Percentiles rank a stretch among this genome's conserved stretches.
phyloP scores from a whole-genome alignment of 2,329 filamentous ascomycete genomes.

The Torrubiellomyces zombiae region DNA sequence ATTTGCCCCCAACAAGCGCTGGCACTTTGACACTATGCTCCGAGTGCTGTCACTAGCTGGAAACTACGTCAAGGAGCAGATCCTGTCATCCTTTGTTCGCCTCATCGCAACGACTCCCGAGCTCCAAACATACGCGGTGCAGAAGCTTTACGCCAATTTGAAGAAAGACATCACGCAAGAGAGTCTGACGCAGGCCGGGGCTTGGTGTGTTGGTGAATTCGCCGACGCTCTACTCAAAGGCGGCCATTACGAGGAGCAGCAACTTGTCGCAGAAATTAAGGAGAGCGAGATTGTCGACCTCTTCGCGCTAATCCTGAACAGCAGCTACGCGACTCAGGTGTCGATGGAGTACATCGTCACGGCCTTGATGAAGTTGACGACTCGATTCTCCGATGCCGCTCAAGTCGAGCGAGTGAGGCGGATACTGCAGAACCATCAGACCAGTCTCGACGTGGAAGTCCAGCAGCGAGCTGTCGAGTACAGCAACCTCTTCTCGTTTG shows the following conservation, averaged over 20 bases:
- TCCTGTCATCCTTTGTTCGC: conserved; percentile 88
- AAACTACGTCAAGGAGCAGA: conserved; percentile 95
- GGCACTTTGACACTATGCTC: conserved; percentile 97
- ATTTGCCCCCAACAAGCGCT: conserved; percentile 91
- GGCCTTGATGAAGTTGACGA: conserved; percentile 86
- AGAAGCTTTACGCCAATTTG: conserved; percentile 79
- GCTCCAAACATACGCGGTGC: conserved; percentile 87
- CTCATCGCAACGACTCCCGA: conserved; percentile 90
- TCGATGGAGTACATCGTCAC: conserved; percentile 94
- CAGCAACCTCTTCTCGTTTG: conserved; percentile 79
- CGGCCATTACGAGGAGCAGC: conserved; percentile 86
- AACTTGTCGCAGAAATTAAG: conserved; percentile 63
- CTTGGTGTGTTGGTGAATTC: conserved; percentile 97
- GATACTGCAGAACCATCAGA: conserved; percentile 60
- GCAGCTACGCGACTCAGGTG: conserved; percentile 80
- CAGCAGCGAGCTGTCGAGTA: conserved; percentile 96
- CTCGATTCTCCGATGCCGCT: conserved; percentile 64
- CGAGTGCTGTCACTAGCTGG: conserved; percentile 84
- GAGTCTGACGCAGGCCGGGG: conserved; percentile 77
- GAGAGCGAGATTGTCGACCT: conserved; percentile 85
- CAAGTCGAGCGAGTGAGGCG: conserved; percentile 75
- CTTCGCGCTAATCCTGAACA: conserved; percentile 84
- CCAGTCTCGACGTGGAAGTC: conserved; percentile 84
- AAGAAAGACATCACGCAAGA: conserved; percentile 98
- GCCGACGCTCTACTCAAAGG: conserved; percentile 79